phyloP scores from a whole-genome alignment of 179 eudicot genomes.

The Spinacia oleracea region DNA sequence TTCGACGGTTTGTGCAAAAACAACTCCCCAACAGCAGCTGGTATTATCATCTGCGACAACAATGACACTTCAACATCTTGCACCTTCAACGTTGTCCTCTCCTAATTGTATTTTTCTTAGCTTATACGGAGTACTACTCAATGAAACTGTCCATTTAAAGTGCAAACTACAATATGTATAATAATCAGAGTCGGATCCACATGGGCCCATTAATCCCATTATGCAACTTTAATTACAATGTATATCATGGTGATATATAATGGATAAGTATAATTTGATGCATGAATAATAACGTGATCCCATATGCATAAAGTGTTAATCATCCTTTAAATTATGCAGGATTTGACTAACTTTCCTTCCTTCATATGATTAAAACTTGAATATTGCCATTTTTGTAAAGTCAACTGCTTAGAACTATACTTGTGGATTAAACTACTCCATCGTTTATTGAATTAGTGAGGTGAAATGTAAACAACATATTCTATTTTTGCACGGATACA shows the following conservation, averaged over 20 bases:
- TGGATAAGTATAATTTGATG: neutral
- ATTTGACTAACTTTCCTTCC: neutral
- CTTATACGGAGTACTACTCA: too few relatives aligned
- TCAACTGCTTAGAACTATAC: neutral
- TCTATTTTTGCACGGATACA: neutral
- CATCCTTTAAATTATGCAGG: neutral
- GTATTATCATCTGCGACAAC: too few relatives aligned
- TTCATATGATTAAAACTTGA: neutral
- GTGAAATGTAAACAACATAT: neutral
- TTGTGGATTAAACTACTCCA: neutral
- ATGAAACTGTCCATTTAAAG: too few relatives aligned
- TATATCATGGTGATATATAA: neutral
- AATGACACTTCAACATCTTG: too few relatives aligned
- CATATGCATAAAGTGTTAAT: slow-evolving; percentile 4
- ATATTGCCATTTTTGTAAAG: neutral
- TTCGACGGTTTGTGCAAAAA: too few relatives aligned
- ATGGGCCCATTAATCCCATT: neutral
- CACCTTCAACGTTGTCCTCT: too few relatives aligned
- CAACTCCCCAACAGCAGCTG: too few relatives aligned
- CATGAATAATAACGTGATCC: slow-evolving; percentile 8
- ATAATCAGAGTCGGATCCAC: neutral
- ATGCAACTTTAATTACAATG: neutral
- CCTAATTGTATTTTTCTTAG: too few relatives aligned
- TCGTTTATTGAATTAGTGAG: too few relatives aligned
- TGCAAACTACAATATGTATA: too few relatives aligned